These are phyloP conservation scores for Cnidoscolus chayamansa DNA, from an alignment of 441 rosid genomes.

Conservation along the genomic window DNA sequence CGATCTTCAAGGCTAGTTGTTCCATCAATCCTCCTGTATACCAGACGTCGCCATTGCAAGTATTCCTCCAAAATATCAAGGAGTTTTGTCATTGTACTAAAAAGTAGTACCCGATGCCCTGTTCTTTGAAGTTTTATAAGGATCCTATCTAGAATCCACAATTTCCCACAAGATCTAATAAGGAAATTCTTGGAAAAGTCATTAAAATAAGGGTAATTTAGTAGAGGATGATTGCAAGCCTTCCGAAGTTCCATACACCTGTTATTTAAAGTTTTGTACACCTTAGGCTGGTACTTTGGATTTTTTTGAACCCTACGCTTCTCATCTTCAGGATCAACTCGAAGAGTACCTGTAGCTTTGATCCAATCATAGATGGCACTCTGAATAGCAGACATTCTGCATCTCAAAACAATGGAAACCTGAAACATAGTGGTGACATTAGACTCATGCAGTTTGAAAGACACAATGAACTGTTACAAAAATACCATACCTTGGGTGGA, in stretches of 20 bases:
- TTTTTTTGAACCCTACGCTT: conserved; percentile 67
- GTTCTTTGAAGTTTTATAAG: conserved; percentile 93
- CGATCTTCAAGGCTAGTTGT: conserved; percentile 99
- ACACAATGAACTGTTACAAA: conserved; percentile 11
- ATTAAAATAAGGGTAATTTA: conserved; percentile 86
- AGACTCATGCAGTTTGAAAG: conserved; percentile 25
- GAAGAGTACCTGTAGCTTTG: conserved; percentile 93
- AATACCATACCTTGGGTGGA: conserved; percentile 90
- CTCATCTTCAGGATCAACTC: conserved; percentile 98
- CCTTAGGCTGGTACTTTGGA: conserved; percentile 75
- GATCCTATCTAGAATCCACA: conserved; percentile 94
- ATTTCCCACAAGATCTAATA: conserved; percentile 91
- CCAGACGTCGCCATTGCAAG: conserved; percentile 88
- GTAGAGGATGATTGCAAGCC: conserved; percentile 96
- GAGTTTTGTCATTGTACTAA: conserved; percentile 99
- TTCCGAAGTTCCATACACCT: conserved; percentile 99
- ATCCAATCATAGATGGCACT: conserved; percentile 99
- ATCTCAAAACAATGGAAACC: conserved; percentile 86
- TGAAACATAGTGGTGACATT: conserved; percentile 42
- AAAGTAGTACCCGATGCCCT: conserved; percentile 97
- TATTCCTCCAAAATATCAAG: conserved; percentile 98
- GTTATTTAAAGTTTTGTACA: conserved; percentile 74
- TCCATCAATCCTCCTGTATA: conserved; percentile 97
- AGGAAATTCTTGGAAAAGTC: conserved; percentile 91
- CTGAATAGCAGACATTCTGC: conserved; percentile 98